These are phyloP conservation scores for Geotrichum ghanense DNA, from an alignment of 805 yeast species.

Conservation along the genomic window DNA sequence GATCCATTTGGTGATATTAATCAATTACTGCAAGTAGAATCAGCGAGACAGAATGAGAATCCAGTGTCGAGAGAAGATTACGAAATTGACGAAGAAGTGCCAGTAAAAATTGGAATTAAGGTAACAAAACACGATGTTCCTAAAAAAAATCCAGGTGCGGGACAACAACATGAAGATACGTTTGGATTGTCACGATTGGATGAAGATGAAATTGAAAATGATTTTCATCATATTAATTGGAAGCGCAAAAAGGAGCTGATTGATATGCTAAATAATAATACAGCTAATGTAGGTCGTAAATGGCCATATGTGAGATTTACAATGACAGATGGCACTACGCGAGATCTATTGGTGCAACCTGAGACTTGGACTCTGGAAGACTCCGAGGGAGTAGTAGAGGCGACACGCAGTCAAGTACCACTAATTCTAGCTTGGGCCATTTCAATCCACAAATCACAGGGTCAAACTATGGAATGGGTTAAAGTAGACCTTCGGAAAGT, in stretches of 20 bases:
- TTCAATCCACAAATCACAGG: constrained; percentile 93
- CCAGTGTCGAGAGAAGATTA: neutral
- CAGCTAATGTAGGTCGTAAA: constrained; percentile 6
- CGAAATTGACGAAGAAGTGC: neutral
- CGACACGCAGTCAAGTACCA: constrained; percentile 71
- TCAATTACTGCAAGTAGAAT: constrained; percentile 13
- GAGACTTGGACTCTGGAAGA: constrained; percentile 78
- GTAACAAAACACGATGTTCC: neutral
- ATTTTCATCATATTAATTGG: constrained; percentile 10
- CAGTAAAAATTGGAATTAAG: constrained; percentile 3
- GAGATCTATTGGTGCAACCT: constrained; percentile 70
- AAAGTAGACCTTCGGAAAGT: constrained; percentile 64
- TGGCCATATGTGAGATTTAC: constrained; percentile 73
- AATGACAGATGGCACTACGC: constrained; percentile 54
- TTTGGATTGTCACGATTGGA: constrained; percentile 3
- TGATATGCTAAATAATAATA: constrained; percentile 4
- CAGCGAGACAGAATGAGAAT: neutral
- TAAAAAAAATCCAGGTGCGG: neutral
- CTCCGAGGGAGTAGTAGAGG: constrained; percentile 54
- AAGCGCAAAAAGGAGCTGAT: constrained; percentile 11
- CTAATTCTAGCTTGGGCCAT: constrained; percentile 92
- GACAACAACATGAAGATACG: neutral
- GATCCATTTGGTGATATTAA: constrained; percentile 12
- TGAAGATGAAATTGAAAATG: constrained; percentile 11
- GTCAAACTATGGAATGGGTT: constrained; percentile 71